Percentiles rank a stretch among this genome's conserved stretches.
Conservation (phyloP, 2,329 filamentous ascomycete genomes). For the Penicillium oxalicum region DNA sequence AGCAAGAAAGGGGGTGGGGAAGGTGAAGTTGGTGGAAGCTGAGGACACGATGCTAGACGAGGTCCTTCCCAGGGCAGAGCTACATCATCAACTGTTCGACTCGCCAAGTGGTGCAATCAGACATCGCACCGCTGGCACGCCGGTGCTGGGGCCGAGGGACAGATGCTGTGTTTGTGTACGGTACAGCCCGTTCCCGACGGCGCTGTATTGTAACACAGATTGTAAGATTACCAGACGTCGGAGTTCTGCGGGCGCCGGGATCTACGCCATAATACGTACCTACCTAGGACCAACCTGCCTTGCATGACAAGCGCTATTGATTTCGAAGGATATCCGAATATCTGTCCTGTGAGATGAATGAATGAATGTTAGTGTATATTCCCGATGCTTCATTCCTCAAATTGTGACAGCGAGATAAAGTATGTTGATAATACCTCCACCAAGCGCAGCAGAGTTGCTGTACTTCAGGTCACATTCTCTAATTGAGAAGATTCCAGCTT, state of each 20-base stretch:
- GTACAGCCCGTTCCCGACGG: background rate
- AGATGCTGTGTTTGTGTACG: slow-evolving; percentile 4
- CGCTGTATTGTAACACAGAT: slow-evolving; percentile 1
- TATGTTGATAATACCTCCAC: too few species aligned
- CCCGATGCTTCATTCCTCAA: too few species aligned
- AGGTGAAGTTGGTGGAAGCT: slow-evolving; percentile 1
- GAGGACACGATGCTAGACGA: slow-evolving; percentile 3
- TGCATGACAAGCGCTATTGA: too few species aligned
- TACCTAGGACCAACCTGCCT: too few species aligned
- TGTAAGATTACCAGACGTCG: background rate
- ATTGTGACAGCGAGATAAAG: too few species aligned
- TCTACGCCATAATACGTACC: too few species aligned
- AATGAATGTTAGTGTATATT: too few species aligned
- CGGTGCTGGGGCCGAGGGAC: slow-evolving; percentile 14
- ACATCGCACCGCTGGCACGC: slow-evolving; percentile 4
- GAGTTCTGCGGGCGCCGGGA: background rate
- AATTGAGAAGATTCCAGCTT: too few species aligned
- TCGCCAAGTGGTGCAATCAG: slow-evolving; percentile 13
- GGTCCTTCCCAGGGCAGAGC: slow-evolving; percentile 1
- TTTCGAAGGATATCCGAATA: too few species aligned
- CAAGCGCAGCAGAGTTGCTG: too few species aligned
- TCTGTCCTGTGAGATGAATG: too few species aligned
- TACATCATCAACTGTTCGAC: slow-evolving; percentile 13
- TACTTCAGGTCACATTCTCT: too few species aligned
- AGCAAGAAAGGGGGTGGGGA: slow-evolving; percentile 1